Conservation (phyloP, 768 basidiomycete genomes). For the Erythrobasidium yunnanense region DNA sequence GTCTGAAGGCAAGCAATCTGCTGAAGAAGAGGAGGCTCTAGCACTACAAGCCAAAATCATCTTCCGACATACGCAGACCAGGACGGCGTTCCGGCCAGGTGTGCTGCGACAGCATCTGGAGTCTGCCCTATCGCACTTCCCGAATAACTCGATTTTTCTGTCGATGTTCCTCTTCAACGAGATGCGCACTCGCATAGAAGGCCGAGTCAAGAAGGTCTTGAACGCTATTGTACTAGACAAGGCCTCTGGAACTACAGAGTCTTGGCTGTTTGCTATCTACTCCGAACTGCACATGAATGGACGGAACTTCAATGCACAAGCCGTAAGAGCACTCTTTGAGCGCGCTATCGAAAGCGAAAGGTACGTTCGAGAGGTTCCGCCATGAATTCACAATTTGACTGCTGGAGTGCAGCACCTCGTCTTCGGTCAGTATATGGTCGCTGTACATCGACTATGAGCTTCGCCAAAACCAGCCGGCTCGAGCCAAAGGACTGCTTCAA, state of each 20-base stretch:
- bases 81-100: conserved; percentile 35
- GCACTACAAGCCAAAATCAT: conserved; percentile 40
- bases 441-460: conserved; percentile 44
- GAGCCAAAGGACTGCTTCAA: conserved; percentile 42
- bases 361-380: neutral
- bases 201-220: conserved; percentile 41
- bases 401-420: conserved; percentile 35
- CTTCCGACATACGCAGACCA: conserved; percentile 33
- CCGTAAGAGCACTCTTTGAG: conserved; percentile 41
- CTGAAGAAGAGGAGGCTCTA: conserved; percentile 39
- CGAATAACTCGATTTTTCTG: conserved; percentile 43
- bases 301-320: conserved; percentile 38
- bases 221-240: conserved; percentile 30
- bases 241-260: conserved; percentile 29
- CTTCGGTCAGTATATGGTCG: conserved; percentile 41
- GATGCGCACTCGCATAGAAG: conserved; percentile 40
- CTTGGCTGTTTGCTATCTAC: conserved; percentile 39
- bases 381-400: neutral
- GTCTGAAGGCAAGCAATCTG: conserved; percentile 15
- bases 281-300: conserved; percentile 36
- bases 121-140: conserved; percentile 39
- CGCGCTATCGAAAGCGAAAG: conserved; percentile 37
- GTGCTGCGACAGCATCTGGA: conserved; percentile 40
- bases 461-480: conserved; percentile 35
- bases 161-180: conserved; percentile 40